Evolutionary conservation across 345 rosid species (phyloP).

Genomic region (Crucihimalaya himalaica): DNA sequence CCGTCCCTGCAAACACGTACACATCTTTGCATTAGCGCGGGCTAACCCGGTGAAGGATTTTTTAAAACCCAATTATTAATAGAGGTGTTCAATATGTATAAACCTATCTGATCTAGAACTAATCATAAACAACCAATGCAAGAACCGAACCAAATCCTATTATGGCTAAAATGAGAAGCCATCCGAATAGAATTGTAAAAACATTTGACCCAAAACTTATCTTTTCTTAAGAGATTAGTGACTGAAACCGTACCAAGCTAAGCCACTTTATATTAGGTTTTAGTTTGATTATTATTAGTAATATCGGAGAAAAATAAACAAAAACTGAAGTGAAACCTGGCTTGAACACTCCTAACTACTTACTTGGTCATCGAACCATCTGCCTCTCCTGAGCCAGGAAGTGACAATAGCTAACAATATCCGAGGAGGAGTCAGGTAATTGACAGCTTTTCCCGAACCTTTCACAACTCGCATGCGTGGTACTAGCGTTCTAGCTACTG

Average conservation of each 20-base stretch:
- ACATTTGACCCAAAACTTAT: too few species aligned
- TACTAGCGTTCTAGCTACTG: slow-evolving; percentile 90
- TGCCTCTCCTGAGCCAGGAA: slow-evolving; percentile 88
- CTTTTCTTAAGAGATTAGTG: too few species aligned
- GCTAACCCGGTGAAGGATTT: neutral
- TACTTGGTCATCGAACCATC: slow-evolving; percentile 98
- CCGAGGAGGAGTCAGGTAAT: slow-evolving; percentile 89
- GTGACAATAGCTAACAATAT: slow-evolving; percentile 87
- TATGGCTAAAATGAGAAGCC: too few species aligned
- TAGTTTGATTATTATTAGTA: too few species aligned
- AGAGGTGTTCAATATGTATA: neutral
- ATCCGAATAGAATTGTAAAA: too few species aligned
- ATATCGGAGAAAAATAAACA: neutral
- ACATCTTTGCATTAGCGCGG: neutral
- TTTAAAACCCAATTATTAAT: neutral
- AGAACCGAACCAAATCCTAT: too few species aligned
- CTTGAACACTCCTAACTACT: slow-evolving; percentile 3
- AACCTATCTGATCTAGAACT: neutral
- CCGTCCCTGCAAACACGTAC: slow-evolving; percentile 56
- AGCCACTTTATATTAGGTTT: too few species aligned
- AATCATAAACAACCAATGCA: too few species aligned
- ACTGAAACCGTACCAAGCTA: too few species aligned
- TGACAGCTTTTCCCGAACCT: slow-evolving; percentile 77
- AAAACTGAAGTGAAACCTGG: neutral
- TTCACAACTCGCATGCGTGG: slow-evolving; percentile 87